Percentiles rank a stretch among this genome's conserved stretches.
Conservation (phyloP, 768 basidiomycete species). For the Tulasnella sp. region DNA sequence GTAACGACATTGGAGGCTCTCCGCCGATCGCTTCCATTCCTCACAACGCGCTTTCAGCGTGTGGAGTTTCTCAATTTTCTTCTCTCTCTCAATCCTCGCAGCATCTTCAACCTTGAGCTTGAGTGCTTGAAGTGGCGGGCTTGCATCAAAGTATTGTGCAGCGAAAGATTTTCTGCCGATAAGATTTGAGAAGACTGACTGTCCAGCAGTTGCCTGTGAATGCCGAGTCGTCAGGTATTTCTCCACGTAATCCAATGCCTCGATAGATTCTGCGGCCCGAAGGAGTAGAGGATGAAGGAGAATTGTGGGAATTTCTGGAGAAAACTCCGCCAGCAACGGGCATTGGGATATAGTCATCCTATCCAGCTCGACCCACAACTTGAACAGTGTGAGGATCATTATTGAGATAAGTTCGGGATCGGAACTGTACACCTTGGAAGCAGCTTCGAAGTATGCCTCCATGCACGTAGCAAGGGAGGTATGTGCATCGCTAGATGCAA, state of each 20-base stretch:
- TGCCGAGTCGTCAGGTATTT: slow-evolving; percentile 27
- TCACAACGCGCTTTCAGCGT: too few species aligned
- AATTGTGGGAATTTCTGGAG: slow-evolving; percentile 31
- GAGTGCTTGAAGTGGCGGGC: neutral
- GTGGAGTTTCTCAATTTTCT: neutral
- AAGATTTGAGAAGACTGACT: slow-evolving; percentile 28
- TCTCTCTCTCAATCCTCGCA: neutral
- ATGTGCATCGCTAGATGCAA: too few species aligned
- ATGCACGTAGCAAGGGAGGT: neutral
- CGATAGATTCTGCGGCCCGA: slow-evolving; percentile 24
- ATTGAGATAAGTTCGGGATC: slow-evolving; percentile 23
- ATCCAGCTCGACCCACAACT: slow-evolving; percentile 41
- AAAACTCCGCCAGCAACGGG: slow-evolving; percentile 33
- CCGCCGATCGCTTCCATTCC: neutral
- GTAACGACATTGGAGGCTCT: too few species aligned
- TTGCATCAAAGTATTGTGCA: neutral
- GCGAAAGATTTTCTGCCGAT: slow-evolving; percentile 21
- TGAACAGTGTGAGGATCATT: slow-evolving; percentile 35
- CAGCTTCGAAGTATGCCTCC: neutral
- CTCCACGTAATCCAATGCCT: slow-evolving; percentile 26
- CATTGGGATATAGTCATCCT: slow-evolving; percentile 24
- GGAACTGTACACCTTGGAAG: neutral
- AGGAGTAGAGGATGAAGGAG: slow-evolving; percentile 34
- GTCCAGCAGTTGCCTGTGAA: slow-evolving; percentile 10
- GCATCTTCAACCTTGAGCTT: neutral